Conservation (phyloP, 345 rosid genomes). For the Lagerstroemia speciosa region DNA sequence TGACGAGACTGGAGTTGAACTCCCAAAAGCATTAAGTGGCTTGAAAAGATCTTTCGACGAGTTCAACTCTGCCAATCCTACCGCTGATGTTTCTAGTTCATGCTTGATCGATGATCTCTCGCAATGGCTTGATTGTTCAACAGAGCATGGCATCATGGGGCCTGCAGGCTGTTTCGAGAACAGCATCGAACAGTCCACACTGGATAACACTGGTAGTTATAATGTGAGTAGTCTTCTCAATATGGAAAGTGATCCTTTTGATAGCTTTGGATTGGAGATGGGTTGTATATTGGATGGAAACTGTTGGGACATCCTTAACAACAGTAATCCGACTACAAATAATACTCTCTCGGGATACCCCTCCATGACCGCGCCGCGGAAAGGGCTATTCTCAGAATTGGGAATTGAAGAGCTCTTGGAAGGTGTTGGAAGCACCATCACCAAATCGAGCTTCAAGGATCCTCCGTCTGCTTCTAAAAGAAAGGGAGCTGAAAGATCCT, state of each 20-base stretch:
- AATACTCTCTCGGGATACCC: conserved; percentile 20
- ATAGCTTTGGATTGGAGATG: conserved; percentile 29
- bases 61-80: conserved; percentile 26
- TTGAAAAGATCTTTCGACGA: conserved; percentile 23
- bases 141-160: conserved; percentile 20
- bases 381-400: conserved; percentile 72
- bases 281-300: background rate
- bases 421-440: conserved; percentile 28
- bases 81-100: conserved; percentile 34
- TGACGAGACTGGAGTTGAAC: conserved; percentile 9
- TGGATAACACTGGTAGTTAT: conserved; percentile 1
- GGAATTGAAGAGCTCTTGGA: conserved; percentile 55
- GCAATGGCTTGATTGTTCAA: conserved; percentile 41
- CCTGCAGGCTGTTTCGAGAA: conserved; percentile 11
- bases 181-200: conserved; percentile 18
- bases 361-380: conserved; percentile 22
- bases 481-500: conserved; percentile 7
- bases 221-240: conserved; percentile 11
- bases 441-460: conserved; percentile 28
- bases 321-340: background rate
- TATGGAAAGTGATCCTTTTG: conserved; percentile 37
- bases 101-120: conserved; percentile 38
- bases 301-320: background rate
- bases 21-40: conserved; percentile 18
- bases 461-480: conserved; percentile 35